These are phyloP conservation scores for Diaporthe sp. DNA, from an alignment of 2,329 filamentous ascomycete species.

Conservation along the genomic window DNA sequence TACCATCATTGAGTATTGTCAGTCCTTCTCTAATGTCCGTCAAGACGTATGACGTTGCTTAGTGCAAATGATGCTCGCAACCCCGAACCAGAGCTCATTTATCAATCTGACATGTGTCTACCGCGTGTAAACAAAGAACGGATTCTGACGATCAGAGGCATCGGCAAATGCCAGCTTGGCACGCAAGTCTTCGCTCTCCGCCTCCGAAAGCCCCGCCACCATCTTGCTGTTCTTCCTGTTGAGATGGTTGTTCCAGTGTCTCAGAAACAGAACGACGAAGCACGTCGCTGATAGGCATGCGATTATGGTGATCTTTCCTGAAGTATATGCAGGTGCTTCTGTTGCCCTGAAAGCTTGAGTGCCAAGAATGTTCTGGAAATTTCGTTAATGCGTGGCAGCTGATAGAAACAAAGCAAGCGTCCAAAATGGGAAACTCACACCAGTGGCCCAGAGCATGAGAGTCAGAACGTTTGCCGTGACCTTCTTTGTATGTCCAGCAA, in stretches of 20 bases:
- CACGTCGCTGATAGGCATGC: slow-evolving; percentile 41
- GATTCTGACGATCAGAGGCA: slow-evolving; percentile 42
- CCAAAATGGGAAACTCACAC: background rate
- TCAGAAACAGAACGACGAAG: slow-evolving; percentile 40
- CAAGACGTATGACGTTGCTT: background rate
- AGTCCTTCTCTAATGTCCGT: too few relatives aligned
- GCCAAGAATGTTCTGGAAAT: slow-evolving; percentile 44
- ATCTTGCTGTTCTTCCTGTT: background rate
- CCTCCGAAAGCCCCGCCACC: background rate
- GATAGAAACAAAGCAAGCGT: background rate
- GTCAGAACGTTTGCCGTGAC: slow-evolving; percentile 46
- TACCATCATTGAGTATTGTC: background rate
- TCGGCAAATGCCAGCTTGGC: slow-evolving; percentile 48
- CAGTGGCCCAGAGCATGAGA: background rate
- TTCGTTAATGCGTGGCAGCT: slow-evolving; percentile 42
- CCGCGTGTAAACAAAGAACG: background rate
- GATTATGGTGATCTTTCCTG: slow-evolving; percentile 46
- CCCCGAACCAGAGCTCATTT: background rate
- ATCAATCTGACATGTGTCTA: background rate
- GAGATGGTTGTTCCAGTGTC: slow-evolving; percentile 41
- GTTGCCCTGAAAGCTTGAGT: slow-evolving; percentile 46
- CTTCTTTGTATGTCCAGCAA: slow-evolving; percentile 49
- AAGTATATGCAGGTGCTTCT: slow-evolving; percentile 45
- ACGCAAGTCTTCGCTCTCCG: slow-evolving; percentile 37
- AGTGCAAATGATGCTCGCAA: too few relatives aligned